Evolutionary conservation across 2,329 filamentous ascomycete genomes (phyloP), one percentile per base, ranked within the genome.

Genomic region (Aspergillus vadensis): DNA sequence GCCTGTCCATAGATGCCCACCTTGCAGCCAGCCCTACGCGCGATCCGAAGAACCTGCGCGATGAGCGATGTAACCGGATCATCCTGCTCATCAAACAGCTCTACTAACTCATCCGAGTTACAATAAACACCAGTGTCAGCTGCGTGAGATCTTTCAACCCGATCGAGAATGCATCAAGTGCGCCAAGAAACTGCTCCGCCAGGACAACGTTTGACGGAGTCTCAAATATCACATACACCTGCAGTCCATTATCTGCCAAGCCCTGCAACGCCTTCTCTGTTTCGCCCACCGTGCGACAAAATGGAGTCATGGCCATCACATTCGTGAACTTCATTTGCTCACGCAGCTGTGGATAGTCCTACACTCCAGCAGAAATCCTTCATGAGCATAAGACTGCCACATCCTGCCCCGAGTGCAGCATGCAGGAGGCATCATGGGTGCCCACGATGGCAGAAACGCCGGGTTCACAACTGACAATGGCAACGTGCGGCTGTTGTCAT

Each of bases 121-220:
- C 76, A 74, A 57, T 78, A 76, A 0, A 79, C 69, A 0, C 76
- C 75, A 79, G 74, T 1, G 72, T 77, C 57, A 79, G 64, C 67
- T 79, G 76, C 2, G 77, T 77, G 57, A 78, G 62, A 60, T 78
- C 76, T 43, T 78, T 78, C 21, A 76, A 79, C 2, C 77, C 77
- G 51, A 79, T 78, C 12, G 75, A 78, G 62, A 79, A 78, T 2
- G 76, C 76, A 43, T 79, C 77, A 63, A 79, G 55, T 74, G 62
- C n/a, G 73, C 59, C 1, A 72, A 72, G 66, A 58, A 79, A 79
- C 27, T 69, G 53, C 1, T 62, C 67, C 1, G 76, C 77, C 8
- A 78, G 64, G 43, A 79, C 77, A 15, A 78, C 74, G 39, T 78
- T 79, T 2, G 41, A 23, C 19, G 5, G 5, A 9, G 23, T 44